Percentiles rank a stretch among this genome's conserved stretches.
Conservation (phyloP, 257 asterid genomes). For the Apocynum venetum region DNA sequence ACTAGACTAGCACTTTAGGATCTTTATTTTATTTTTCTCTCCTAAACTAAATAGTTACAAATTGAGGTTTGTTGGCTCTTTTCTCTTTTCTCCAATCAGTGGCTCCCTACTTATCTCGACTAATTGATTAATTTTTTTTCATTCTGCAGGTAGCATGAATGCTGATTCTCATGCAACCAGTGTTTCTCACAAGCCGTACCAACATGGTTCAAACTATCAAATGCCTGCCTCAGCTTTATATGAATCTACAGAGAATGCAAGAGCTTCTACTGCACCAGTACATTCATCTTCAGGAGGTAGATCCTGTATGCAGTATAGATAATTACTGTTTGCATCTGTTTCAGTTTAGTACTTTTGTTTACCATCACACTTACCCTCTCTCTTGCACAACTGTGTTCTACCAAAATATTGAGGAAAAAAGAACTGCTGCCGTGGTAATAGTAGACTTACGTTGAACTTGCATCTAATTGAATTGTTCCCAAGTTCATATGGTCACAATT, state of each 20-base stretch:
- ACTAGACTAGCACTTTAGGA: neutral
- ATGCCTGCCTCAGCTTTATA: slow-evolving; percentile 67
- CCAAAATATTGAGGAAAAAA: neutral
- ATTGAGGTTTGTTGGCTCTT: neutral
- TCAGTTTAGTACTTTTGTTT: neutral
- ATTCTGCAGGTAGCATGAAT: slow-evolving; percentile 29
- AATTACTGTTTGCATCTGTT: neutral
- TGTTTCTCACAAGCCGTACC: slow-evolving; percentile 47
- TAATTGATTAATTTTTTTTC: neutral
- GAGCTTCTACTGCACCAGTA: slow-evolving; percentile 33
- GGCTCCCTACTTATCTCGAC: neutral
- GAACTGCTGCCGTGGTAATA: neutral
- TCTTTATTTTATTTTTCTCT: neutral
- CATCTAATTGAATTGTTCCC: neutral
- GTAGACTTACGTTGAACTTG: neutral
- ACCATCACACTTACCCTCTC: neutral
- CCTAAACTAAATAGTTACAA: neutral
- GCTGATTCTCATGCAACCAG: slow-evolving; percentile 28
- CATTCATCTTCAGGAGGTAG: slow-evolving; percentile 39
- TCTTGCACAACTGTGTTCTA: neutral
- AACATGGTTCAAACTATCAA: slow-evolving; percentile 54
- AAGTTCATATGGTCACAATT: neutral
- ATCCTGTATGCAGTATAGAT: slow-evolving; percentile 31
- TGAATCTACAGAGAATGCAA: slow-evolving; percentile 44
- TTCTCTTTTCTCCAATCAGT: neutral